phyloP scores from a whole-genome alignment of 192 early-diverging fungal genomes.

The Dispira parvispora region DNA sequence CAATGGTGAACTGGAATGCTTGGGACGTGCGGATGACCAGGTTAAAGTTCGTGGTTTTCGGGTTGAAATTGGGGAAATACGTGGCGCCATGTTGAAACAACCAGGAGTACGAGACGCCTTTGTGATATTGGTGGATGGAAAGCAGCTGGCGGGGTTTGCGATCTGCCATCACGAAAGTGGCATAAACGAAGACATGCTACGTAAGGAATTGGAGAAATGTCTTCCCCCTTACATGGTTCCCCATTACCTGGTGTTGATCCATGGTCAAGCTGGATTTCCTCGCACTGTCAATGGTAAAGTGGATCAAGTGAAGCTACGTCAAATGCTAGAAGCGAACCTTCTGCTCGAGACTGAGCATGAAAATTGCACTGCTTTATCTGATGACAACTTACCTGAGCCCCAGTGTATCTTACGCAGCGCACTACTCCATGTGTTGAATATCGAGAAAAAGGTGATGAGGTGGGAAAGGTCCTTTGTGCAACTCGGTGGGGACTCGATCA shows the following conservation, averaged over 20 bases:
- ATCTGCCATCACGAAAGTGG: no score
- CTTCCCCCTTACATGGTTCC: not conserved
- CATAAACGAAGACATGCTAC: no score
- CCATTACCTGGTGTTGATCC: not conserved
- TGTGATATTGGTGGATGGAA: not conserved
- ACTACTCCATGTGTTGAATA: no score
- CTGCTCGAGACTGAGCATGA: no score
- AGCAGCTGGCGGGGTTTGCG: not conserved
- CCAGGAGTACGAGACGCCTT: not conserved
- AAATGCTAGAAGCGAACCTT: no score
- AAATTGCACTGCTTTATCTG: no score
- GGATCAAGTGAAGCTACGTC: not conserved
- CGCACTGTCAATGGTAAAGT: not conserved
- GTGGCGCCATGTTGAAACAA: not conserved
- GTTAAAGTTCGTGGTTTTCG: conserved; percentile 24
- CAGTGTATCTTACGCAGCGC: no score
- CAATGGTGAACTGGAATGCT: conserved; percentile 15
- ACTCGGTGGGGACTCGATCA: no score
- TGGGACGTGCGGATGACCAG: conserved; percentile 20
- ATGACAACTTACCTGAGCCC: no score
- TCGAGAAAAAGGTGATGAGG: no score
- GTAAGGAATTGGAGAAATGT: no score
- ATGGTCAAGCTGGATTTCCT: not conserved
- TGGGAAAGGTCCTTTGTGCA: no score
- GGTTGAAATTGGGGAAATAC: conserved; percentile 19